These are phyloP conservation scores for Hawksworthiomyces lignivorus DNA, from an alignment of 2,329 filamentous ascomycete genomes.

Conservation along the genomic window DNA sequence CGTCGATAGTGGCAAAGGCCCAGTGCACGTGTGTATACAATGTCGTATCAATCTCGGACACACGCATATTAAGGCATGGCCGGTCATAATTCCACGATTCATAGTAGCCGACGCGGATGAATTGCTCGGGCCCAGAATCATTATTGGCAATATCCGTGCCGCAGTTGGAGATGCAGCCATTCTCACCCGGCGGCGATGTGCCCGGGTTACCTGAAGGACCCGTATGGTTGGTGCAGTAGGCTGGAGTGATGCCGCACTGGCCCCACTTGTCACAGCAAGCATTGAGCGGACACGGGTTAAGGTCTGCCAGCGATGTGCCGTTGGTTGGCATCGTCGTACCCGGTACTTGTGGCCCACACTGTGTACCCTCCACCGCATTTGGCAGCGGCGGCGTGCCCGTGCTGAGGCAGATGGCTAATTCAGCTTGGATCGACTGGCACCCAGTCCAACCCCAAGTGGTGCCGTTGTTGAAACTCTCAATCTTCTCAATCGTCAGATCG, in stretches of 20 bases:
- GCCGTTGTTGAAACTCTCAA: too few relatives aligned
- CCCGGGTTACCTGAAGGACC: not conserved
- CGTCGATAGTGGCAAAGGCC: conserved; percentile 22
- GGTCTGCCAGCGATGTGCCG: conserved; percentile 8
- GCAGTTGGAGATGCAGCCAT: conserved; percentile 25
- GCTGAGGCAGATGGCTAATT: too few relatives aligned
- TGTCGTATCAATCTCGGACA: conserved; percentile 2
- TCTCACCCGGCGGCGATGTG: not conserved
- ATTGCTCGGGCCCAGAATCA: not conserved
- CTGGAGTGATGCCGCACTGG: conserved; percentile 34
- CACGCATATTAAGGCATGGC: conserved; percentile 21
- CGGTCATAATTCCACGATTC: conserved; percentile 26
- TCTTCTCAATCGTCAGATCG: too few relatives aligned
- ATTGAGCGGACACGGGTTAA: conserved; percentile 24
- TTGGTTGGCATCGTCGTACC: conserved; percentile 19
- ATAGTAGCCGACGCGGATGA: conserved; percentile 25
- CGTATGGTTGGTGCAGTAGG: conserved; percentile 30
- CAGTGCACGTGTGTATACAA: conserved; percentile 23
- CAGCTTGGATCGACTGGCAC: too few relatives aligned
- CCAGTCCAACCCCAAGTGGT: too few relatives aligned
- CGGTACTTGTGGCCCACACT: conserved; percentile 27
- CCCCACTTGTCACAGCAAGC: conserved; percentile 31
- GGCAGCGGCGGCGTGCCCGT: too few relatives aligned
- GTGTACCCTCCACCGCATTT: too few relatives aligned
- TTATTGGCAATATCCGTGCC: conserved; percentile 24